Evolutionary conservation across 139 green algal species (phyloP).

Genomic region (Coelastrella sp.): DNA sequence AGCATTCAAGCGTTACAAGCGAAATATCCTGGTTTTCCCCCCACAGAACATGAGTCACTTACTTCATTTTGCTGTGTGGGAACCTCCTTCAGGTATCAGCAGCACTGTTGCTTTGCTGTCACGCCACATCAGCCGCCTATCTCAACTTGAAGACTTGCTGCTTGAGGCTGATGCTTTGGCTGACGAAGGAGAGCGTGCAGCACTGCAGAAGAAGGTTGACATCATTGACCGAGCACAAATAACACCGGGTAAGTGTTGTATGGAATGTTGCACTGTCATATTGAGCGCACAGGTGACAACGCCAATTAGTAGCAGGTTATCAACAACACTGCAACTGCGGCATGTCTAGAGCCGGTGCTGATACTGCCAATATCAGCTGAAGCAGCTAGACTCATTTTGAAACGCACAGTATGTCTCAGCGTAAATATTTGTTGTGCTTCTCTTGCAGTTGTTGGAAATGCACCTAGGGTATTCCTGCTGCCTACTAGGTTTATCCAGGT

Average conservation of each 20-base stretch:
- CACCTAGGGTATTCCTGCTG: too few species aligned
- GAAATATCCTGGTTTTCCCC: background rate
- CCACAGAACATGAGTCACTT: background rate
- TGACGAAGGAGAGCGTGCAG: conserved; percentile 64
- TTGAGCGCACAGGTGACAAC: background rate
- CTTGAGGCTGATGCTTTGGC: conserved; percentile 63
- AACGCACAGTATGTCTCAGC: too few species aligned
- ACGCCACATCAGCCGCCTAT: conserved; percentile 35
- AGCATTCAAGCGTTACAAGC: too few species aligned
- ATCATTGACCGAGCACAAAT: conserved; percentile 53
- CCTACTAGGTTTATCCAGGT: too few species aligned
- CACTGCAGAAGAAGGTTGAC: conserved; percentile 59
- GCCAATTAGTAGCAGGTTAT: background rate
- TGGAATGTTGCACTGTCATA: background rate
- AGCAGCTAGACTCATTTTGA: too few species aligned
- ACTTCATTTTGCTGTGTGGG: background rate
- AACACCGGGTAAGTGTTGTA: background rate
- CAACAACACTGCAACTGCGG: background rate
- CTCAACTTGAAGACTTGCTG: conserved; percentile 53
- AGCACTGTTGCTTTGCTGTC: conserved; percentile 40
- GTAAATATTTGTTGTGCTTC: too few species aligned
- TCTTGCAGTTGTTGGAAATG: too few species aligned
- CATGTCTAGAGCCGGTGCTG: too few species aligned
- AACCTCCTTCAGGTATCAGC: conserved; percentile 33
- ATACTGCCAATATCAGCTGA: too few species aligned